phyloP scores from a whole-genome alignment of 129 eudicot genomes.

The Heracleum sosnowskyi region DNA sequence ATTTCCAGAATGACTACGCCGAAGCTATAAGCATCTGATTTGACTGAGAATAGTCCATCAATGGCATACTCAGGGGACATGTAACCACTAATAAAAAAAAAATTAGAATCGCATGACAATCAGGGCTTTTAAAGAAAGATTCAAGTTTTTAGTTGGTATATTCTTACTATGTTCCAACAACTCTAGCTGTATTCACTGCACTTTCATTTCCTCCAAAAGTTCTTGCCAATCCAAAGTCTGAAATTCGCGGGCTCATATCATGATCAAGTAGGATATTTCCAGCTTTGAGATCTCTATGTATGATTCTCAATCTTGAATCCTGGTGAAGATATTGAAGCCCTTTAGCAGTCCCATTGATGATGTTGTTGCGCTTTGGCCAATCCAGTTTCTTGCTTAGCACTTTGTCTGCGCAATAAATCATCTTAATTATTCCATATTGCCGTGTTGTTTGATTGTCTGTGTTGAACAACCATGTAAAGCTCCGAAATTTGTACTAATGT shows the following conservation, averaged over 20 bases:
- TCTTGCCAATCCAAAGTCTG: slow-evolving; percentile 1
- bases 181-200: slow-evolving; percentile 3
- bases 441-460: no score
- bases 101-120: background rate
- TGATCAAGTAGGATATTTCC: background rate
- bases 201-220: slow-evolving; percentile 5
- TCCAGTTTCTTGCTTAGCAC: background rate
- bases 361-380: slow-evolving; percentile 1
- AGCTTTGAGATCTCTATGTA: background rate
- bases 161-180: background rate
- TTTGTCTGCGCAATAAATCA: background rate
- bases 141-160: background rate
- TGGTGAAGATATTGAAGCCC: slow-evolving; percentile 1
- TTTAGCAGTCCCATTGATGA: background rate
- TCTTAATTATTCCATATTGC: background rate
- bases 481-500: background rate
- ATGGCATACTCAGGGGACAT: slow-evolving; percentile 5
- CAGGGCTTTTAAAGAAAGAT: background rate
- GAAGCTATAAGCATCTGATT: slow-evolving; percentile 2
- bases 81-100: background rate
- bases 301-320: background rate
- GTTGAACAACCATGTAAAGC: background rate
- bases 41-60: slow-evolving; percentile 1
- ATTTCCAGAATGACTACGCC: background rate
- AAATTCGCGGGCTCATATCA: background rate